Evolutionary conservation across 257 asterid genomes (phyloP).

Genomic region (Scutellaria barbata): DNA sequence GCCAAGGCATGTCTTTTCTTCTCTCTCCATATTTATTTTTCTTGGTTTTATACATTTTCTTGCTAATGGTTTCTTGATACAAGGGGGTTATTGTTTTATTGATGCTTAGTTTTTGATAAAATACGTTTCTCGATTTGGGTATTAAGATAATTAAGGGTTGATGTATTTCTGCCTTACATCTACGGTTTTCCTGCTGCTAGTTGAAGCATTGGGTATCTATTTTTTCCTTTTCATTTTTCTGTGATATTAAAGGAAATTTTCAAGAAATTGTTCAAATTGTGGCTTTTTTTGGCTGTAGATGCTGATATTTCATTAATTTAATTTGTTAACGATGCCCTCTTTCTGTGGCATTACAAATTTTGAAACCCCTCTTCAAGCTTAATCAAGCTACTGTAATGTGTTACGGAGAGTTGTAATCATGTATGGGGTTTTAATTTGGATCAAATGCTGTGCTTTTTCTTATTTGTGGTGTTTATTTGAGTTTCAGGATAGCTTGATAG

Average conservation of each 20-base stretch:
- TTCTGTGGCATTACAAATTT: conserved; percentile 9
- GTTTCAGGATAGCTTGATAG: conserved; percentile 70
- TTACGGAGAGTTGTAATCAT: not conserved
- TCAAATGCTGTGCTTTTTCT: not conserved
- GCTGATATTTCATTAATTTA: not conserved
- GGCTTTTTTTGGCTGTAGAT: not conserved
- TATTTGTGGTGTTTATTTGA: conserved; percentile 27
- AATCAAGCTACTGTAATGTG: conserved; percentile 16
- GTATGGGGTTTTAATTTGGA: not conserved
- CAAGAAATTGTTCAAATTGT: conserved; percentile 28
- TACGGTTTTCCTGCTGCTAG: conserved; percentile 9
- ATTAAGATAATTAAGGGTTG: not conserved
- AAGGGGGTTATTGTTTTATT: not conserved
- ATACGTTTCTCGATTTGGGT: conserved; percentile 44
- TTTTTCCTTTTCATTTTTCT: not conserved
- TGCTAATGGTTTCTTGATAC: not conserved
- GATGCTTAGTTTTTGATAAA: conserved; percentile 20
- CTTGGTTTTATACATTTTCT: not conserved
- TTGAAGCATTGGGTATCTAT: conserved; percentile 29
- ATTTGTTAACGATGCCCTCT: conserved; percentile 1
- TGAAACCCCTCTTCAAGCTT: conserved; percentile 22
- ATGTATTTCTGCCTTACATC: conserved; percentile 16
- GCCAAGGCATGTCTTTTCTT: conserved; percentile 53
- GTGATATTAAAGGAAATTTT: conserved; percentile 17
- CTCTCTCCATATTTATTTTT: not conserved